Percentiles rank a stretch among this genome's conserved stretches.
Conservation (phyloP, 208 protist species). For the Leishmania turanica region DNA sequence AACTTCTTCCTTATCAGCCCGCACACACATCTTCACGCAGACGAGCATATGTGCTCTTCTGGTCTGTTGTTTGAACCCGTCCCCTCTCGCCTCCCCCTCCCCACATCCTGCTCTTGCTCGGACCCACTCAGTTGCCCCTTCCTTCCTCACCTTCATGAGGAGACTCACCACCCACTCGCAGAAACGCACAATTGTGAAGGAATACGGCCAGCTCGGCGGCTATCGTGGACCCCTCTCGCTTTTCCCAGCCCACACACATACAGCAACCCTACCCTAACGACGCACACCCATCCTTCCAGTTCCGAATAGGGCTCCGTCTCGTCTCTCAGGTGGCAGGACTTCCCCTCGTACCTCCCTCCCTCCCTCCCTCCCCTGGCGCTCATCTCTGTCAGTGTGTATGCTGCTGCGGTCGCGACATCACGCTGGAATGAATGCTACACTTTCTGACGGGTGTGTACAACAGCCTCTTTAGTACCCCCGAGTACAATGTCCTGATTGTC, state of each 20-base stretch:
- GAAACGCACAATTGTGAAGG: not conserved
- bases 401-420: not conserved
- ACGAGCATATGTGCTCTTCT: not conserved
- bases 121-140: not conserved
- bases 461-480: constrained; percentile 74
- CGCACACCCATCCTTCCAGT: not conserved
- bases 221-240: not conserved
- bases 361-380: not conserved
- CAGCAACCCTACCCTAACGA: not conserved
- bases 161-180: not conserved
- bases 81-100: not conserved
- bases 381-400: not conserved
- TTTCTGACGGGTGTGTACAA: constrained; percentile 65
- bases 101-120: not conserved
- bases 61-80: not conserved
- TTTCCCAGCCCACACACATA: not conserved
- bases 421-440: constrained; percentile 58
- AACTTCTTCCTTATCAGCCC: not conserved
- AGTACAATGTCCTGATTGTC: constrained; percentile 94
- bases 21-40: not conserved
- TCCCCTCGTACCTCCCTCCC: not conserved
- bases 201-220: not conserved
- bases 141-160: not conserved
- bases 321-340: not conserved
- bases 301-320: not conserved